Evolutionary conservation across 2,329 filamentous ascomycete species (phyloP).

Genomic region (Fusarium camptoceras): DNA sequence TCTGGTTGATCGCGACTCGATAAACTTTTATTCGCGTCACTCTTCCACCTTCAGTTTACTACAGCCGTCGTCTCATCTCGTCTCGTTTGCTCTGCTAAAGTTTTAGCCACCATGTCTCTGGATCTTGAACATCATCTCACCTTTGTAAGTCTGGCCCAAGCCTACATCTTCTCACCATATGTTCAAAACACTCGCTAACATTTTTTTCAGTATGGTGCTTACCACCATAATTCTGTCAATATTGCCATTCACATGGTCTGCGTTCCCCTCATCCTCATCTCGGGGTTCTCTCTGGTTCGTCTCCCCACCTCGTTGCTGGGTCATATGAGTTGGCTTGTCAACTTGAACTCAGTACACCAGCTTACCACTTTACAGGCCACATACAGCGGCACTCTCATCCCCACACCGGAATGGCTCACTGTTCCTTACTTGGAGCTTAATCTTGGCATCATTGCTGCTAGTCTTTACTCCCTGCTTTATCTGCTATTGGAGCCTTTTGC

Average conservation of each 20-base stretch:
- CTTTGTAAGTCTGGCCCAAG: slow-evolving; percentile 70
- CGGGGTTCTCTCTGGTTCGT: slow-evolving; percentile 77
- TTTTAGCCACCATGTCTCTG: slow-evolving; percentile 66
- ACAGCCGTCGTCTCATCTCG: slow-evolving; percentile 8
- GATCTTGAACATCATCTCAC: slow-evolving; percentile 85
- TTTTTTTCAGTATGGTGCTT: slow-evolving; percentile 77
- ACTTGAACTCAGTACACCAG: slow-evolving; percentile 2
- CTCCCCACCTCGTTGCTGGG: slow-evolving; percentile 3
- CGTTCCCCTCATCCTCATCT: slow-evolving; percentile 80
- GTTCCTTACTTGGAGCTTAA: slow-evolving; percentile 75
- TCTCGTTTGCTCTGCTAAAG: slow-evolving; percentile 16
- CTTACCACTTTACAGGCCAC: slow-evolving; percentile 60
- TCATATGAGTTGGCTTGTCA: slow-evolving; percentile 5
- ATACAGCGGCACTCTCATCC: slow-evolving; percentile 72
- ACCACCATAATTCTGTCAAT: slow-evolving; percentile 83
- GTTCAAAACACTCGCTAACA: slow-evolving; percentile 26
- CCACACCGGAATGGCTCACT: slow-evolving; percentile 74
- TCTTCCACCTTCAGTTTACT: background rate
- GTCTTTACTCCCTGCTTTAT: slow-evolving; percentile 82
- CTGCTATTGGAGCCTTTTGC: slow-evolving; percentile 94
- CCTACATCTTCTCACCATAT: background rate
- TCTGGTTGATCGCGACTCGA: slow-evolving; percentile 18
- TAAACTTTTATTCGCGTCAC: slow-evolving; percentile 25
- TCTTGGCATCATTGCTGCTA: slow-evolving; percentile 71
- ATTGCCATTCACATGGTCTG: slow-evolving; percentile 83